Base-by-base conservation (phyloP, 768 basidiomycete species). In the Lactarius indigo region DNA sequence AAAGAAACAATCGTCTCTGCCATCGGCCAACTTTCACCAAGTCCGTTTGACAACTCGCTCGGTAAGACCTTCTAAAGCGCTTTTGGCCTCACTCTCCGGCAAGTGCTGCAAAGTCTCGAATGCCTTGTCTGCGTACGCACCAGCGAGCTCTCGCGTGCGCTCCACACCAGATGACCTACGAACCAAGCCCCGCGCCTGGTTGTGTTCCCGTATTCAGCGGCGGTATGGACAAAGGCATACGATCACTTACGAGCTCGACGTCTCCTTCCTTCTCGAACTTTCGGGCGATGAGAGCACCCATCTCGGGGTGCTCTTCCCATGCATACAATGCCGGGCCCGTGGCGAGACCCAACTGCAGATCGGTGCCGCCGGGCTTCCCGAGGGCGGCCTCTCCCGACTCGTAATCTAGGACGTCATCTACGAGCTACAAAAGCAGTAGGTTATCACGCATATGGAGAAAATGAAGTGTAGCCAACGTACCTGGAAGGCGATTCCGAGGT, bases 361-460 rank as follows among this genome's bases (percentile, higher is more conserved):
- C 86, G 0, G 86, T 85, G 17, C 86, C 86, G 0, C 89, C 87
- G 0, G 97, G 97, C 79, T 98, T 98, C 41, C 96, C 96, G 15
- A 98, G 85, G 0, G 89, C 76, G 0, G 79, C 76, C 17, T 83
- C 79, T 13, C 88, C 89, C 0, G 90, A 86, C 58, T 95, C 91
- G 74, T 94, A 98, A 78, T 98, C 97, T 3, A 99, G 80, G 41
- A 95, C 85, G 74, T 99, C 97, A 75, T 99, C 97, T 57, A 98
- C 90, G 12, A 99, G 89, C 94, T 96, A 72, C 20, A 33, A 58
- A 37, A 31, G 26, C 50, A 7, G 18, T 7, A 28, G 55, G n/a
- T 41, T 10, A 37, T 28, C 68, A 62, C 28, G 26, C 57, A n/a
- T 37, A 60, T 52, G 23, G 12, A 2, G 54, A 42, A 52, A 31